Base-by-base conservation (phyloP, 257 asterid species). In the Solanum dulcamara region DNA sequence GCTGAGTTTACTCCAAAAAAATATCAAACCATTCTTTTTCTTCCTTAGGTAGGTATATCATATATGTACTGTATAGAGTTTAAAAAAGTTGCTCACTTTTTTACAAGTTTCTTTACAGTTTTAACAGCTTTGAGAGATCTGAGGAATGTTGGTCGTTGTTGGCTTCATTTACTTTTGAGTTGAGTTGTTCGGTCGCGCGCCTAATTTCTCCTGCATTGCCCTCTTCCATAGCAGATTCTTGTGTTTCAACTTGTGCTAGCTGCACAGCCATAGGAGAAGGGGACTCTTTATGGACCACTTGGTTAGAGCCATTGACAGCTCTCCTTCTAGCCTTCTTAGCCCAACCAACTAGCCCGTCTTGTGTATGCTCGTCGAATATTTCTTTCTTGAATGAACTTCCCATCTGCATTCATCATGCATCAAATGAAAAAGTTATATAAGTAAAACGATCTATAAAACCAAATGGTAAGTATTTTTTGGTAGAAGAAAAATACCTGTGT, bases 361-460 rank as follows among this genome's bases (percentile, higher is more conserved):
- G 95, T 83, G 91, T 83, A 74, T 90, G 86, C 57, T 91, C 93
- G 22, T 92, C 92, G 59, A 93, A 94, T 82, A 92, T 91, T 35
- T 92, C 92, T 87, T 83, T 90, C 90, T 93, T 93, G 90, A 91
- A 92, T 59, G 91, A 88, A 84, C 92, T 93, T 86, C 96, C 98
- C 98, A 94, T 94, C 98, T 94, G 59, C 86, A 70, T 48, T 32
- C 66, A 42, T 32, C 66, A 51, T 85, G 50, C 44, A 75, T 30
- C 24, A 28, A 46, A 18, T 32, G 51, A 42, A 13, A 42, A 33
- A 18, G 20, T 30, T 32, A n/a, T 32, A n/a, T n/a, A 71, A 51
- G 18, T 37, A 59, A 66, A 18, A 80, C 13, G 40, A 7, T 40
- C 13, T 30, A n/a, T 22, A 32, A 37, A 68, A 72, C 60, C 18